Percentiles rank a stretch among this genome's conserved stretches.
Evolutionary conservation across 2,329 filamentous ascomycete species (phyloP).

Genomic region (Nannizziopsis barbatae): DNA sequence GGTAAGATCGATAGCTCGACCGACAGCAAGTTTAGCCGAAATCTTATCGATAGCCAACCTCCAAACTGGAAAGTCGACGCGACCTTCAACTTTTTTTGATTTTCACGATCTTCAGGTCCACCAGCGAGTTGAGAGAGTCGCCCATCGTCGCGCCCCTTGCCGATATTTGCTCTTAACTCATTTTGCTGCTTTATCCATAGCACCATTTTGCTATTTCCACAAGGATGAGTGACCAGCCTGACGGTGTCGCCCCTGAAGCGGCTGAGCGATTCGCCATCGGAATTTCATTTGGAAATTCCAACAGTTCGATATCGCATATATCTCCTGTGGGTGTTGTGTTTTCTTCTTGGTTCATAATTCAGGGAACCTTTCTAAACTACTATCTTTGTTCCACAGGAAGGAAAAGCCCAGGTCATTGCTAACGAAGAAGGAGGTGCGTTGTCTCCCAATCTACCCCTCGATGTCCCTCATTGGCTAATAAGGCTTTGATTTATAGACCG

Average conservation of each 20-base stretch:
- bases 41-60: conserved; percentile 6
- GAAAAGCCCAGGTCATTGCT: conserved; percentile 94
- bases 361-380: background rate
- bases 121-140: background rate
- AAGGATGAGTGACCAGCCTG: conserved; percentile 43
- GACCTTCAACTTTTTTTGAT: conserved; percentile 9
- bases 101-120: conserved; percentile 4
- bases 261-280: conserved; percentile 64
- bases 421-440: conserved; percentile 88
- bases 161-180: background rate
- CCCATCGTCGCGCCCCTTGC: too few relatives aligned
- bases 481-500: conserved; percentile 51
- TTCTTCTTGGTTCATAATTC: background rate
- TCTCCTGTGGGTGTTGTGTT: conserved; percentile 40
- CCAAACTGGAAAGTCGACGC: conserved; percentile 3
- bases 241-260: conserved; percentile 37
- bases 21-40: conserved; percentile 8
- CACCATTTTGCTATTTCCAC: background rate
- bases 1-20: too few relatives aligned
- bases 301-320: conserved; percentile 92
- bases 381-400: conserved; percentile 46
- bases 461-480: conserved; percentile 3
- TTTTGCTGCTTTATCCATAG: background rate
- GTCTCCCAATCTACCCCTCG: background rate
- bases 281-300: conserved; percentile 95